Conservation (phyloP, 73 alveolate species). For the Effrenium voratum region DNA sequence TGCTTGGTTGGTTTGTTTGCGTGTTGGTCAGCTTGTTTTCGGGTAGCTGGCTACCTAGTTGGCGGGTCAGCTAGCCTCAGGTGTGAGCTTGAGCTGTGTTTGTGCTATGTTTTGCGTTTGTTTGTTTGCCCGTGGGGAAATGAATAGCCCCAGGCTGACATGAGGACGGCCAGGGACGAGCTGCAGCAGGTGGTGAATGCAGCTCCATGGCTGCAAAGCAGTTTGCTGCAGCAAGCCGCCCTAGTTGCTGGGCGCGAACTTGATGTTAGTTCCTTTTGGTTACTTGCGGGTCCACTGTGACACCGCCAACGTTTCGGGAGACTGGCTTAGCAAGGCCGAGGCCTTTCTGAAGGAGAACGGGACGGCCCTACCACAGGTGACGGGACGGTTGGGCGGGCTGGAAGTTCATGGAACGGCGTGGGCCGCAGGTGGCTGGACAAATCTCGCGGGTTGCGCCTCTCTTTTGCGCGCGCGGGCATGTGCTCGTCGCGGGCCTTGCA, state of each 20-base stretch:
- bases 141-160: constrained; percentile 54
- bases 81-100: not conserved
- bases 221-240: not conserved
- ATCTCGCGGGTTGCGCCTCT: too few species aligned
- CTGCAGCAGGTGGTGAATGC: constrained; percentile 20
- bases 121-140: too few species aligned
- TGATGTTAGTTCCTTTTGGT: not conserved
- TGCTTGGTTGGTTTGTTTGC: too few species aligned
- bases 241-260: not conserved
- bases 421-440: too few species aligned
- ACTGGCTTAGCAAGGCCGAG: constrained; percentile 8
- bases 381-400: not conserved
- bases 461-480: too few species aligned
- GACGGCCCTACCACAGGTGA: constrained; percentile 41
- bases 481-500: too few species aligned
- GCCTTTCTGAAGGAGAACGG: constrained; percentile 40
- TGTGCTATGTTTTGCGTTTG: not conserved
- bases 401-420: not conserved
- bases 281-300: not conserved
- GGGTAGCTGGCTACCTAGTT: too few species aligned
- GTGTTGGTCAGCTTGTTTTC: too few species aligned
- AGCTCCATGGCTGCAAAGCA: not conserved
- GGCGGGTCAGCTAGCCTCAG: too few species aligned
- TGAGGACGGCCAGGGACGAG: constrained; percentile 23
- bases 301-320: not conserved